Percentiles rank a stretch among this genome's conserved stretches.
Conservation (phyloP, 495 filamentous ascomycete genomes). For the Clohesyomyces aquaticus region DNA sequence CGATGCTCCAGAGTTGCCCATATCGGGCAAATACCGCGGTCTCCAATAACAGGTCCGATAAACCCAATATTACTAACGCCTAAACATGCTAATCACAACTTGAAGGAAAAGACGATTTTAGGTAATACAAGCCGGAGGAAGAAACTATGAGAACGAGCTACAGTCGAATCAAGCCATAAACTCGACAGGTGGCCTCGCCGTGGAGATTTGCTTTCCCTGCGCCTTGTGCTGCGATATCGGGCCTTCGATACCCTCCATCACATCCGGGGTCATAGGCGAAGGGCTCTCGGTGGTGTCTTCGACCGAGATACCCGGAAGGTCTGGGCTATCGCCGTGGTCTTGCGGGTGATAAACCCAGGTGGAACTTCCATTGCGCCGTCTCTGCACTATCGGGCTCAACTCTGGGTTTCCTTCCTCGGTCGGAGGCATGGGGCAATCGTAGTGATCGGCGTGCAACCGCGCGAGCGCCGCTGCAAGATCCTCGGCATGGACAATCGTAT, state of each 20-base stretch:
- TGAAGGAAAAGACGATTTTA: conserved; percentile 6
- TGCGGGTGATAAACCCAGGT: conserved; percentile 77
- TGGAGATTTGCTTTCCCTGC: conserved; percentile 62
- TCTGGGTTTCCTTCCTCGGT: conserved; percentile 42
- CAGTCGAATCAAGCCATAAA: conserved; percentile 63
- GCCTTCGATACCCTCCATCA: conserved; percentile 51
- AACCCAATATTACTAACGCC: conserved; percentile 11
- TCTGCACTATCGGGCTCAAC: conserved; percentile 32
- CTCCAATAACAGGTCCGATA: not conserved
- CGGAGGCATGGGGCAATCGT: conserved; percentile 40
- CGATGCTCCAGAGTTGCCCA: not conserved
- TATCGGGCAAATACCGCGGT: no score
- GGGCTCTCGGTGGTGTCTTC: conserved; percentile 78
- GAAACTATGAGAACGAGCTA: not conserved
- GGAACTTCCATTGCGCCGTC: conserved; percentile 59
- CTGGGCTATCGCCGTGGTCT: conserved; percentile 73
- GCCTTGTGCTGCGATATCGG: conserved; percentile 46
- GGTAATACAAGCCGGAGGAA: conserved; percentile 18
- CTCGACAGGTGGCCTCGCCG: conserved; percentile 84
- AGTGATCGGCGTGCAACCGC: conserved; percentile 45
- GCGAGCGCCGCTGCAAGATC: conserved; percentile 83
- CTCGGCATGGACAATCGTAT: conserved; percentile 88
- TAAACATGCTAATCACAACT: conserved; percentile 13
- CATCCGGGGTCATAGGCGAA: conserved; percentile 48
- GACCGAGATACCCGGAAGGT: conserved; percentile 85